These are phyloP conservation scores for Corynascus novoguineensis DNA, from an alignment of 495 filamentous ascomycete species.

Conservation along the genomic window DNA sequence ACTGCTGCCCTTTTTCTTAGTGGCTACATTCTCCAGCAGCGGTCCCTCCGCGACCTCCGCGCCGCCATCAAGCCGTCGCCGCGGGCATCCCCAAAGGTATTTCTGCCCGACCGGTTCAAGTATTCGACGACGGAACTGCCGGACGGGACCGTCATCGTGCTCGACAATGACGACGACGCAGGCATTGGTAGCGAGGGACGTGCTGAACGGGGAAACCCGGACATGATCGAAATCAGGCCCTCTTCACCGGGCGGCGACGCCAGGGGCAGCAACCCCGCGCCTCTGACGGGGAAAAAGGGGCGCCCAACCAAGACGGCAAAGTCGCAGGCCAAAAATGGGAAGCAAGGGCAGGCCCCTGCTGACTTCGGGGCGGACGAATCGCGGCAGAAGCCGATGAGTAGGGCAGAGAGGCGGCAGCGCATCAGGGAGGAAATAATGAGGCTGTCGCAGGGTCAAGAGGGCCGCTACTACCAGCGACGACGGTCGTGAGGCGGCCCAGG, in stretches of 20 bases:
- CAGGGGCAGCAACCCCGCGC: neutral
- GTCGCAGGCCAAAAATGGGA: neutral
- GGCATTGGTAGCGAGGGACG: neutral
- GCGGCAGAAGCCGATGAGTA: slow-evolving; percentile 33
- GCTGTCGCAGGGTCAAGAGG: slow-evolving; percentile 32
- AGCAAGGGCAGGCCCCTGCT: neutral
- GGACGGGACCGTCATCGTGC: slow-evolving; percentile 33
- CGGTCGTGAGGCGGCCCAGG: slow-evolving; percentile 33
- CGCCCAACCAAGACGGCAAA: slow-evolving; percentile 1
- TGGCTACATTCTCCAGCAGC: slow-evolving; percentile 52
- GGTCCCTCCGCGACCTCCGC: slow-evolving; percentile 46
- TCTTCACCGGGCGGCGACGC: slow-evolving; percentile 22
- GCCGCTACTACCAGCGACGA: slow-evolving; percentile 44
- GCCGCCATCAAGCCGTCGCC: slow-evolving; percentile 40
- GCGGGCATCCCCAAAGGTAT: slow-evolving; percentile 39
- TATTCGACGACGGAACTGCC: slow-evolving; percentile 32
- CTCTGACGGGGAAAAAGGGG: neutral
- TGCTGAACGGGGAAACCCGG: slow-evolving; percentile 7
- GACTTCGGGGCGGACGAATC: neutral
- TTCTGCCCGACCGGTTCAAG: slow-evolving; percentile 37
- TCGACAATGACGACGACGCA: slow-evolving; percentile 20
- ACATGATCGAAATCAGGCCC: slow-evolving; percentile 29
- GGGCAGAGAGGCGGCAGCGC: slow-evolving; percentile 42
- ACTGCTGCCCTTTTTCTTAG: slow-evolving; percentile 48
- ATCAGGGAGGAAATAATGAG: slow-evolving; percentile 49